Evolutionary conservation across 2,329 filamentous ascomycete species (phyloP).

Genomic region (Colletotrichum sp.): DNA sequence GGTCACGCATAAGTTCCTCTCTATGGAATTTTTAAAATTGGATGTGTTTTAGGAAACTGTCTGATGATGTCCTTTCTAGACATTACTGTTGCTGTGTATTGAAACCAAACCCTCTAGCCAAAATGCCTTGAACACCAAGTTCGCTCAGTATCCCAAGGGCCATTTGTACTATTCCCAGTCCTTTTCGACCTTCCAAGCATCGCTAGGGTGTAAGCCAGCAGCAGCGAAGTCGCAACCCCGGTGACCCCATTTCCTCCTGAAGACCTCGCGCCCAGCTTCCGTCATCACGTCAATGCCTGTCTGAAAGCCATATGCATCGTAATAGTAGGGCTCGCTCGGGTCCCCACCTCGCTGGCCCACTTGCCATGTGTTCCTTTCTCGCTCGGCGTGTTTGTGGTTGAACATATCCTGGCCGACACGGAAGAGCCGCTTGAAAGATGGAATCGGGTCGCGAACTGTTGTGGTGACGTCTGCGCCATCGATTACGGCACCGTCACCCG

Average conservation of each 20-base stretch:
- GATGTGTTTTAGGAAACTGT: not conserved
- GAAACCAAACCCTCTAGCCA: not conserved
- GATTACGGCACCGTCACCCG: not conserved
- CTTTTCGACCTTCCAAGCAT: constrained; percentile 50
- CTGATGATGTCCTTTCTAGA: not conserved
- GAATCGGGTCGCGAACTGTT: not conserved
- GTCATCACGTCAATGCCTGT: constrained; percentile 48
- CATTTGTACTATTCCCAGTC: constrained; percentile 35
- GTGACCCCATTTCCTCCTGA: constrained; percentile 51
- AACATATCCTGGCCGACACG: constrained; percentile 39
- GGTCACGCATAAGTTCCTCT: accelerated
- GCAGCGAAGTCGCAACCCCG: constrained; percentile 43
- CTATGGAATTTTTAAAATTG: not conserved
- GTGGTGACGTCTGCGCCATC: not conserved
- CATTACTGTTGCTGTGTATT: not conserved
- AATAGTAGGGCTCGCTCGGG: constrained; percentile 55
- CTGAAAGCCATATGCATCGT: constrained; percentile 49
- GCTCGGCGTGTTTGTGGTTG: constrained; percentile 44
- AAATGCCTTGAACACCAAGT: not conserved
- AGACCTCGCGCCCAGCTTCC: constrained; percentile 47
- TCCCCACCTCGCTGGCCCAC: constrained; percentile 53
- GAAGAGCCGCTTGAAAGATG: not conserved
- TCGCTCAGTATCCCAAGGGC: not conserved
- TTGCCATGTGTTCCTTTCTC: constrained; percentile 57
- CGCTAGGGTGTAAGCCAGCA: constrained; percentile 40